Conservation (phyloP, 2,329 filamentous ascomycete genomes). For the Colletotrichum gloeosporioides region DNA sequence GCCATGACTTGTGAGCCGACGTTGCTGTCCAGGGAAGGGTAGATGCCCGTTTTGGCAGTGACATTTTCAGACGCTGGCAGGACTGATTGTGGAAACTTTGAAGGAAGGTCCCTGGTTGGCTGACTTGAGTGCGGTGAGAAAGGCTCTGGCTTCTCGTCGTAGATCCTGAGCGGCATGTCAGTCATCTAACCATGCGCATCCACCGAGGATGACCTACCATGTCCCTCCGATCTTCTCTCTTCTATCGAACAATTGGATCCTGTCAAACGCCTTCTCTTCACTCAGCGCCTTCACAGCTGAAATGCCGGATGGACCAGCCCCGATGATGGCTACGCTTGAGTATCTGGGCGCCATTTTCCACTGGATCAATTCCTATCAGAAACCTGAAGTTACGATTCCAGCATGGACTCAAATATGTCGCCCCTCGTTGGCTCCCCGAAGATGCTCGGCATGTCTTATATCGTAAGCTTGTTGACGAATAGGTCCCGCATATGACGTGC, state of each 20-base stretch:
- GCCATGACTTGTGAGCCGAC: constrained; percentile 60
- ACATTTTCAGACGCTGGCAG: constrained; percentile 37
- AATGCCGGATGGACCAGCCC: constrained; percentile 62
- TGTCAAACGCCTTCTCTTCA: constrained; percentile 60
- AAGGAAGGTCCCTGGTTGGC: constrained; percentile 46
- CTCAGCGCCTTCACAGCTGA: constrained; percentile 62
- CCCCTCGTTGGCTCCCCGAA: background rate
- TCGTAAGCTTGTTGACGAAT: background rate
- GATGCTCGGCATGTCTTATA: background rate
- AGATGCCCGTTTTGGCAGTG: constrained; percentile 35
- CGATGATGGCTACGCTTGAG: constrained; percentile 56
- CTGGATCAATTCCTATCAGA: background rate
- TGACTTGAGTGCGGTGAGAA: constrained; percentile 43
- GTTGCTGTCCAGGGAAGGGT: constrained; percentile 61
- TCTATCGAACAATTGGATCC: constrained; percentile 63
- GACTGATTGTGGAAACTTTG: constrained; percentile 41
- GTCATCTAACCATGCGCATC: constrained; percentile 35
- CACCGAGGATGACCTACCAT: constrained; percentile 44
- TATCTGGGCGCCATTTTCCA: background rate
- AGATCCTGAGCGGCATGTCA: constrained; percentile 50
- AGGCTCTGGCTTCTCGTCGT: constrained; percentile 47
- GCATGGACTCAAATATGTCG: background rate
- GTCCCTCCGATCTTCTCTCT: constrained; percentile 59
- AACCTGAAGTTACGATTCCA: too few relatives aligned
- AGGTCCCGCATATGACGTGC: background rate